A percentile compares a stretch with the other conserved stretches of the same genome.
Evolutionary conservation across 2,329 filamentous ascomycete species (phyloP).

Genomic region (Fonsecaea nubica): DNA sequence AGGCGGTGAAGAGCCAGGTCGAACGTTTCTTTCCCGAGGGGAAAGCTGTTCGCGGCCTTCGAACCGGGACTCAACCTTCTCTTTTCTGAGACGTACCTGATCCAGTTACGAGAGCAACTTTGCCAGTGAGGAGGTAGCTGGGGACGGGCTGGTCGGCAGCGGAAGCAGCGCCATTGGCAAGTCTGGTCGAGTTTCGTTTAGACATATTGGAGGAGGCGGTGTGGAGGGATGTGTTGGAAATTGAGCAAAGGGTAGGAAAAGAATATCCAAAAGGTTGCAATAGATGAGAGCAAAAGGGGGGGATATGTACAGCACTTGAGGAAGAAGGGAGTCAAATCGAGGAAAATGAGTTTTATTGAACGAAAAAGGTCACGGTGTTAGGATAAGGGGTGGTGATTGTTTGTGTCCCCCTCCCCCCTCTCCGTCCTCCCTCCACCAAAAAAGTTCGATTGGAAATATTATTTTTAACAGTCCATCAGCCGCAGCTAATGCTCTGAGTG

Average conservation of each 20-base stretch:
- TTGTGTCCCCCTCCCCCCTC: background rate
- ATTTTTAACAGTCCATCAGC: slow-evolving; percentile 26
- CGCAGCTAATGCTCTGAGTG: slow-evolving; percentile 19
- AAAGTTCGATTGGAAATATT: slow-evolving; percentile 14
- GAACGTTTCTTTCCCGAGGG: slow-evolving; percentile 4
- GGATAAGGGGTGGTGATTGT: slow-evolving; percentile 20
- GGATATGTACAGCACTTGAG: slow-evolving; percentile 16
- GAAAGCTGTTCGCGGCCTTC: background rate
- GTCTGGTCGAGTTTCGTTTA: slow-evolving; percentile 33
- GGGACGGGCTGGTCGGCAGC: slow-evolving; percentile 30
- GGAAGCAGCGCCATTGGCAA: slow-evolving; percentile 32
- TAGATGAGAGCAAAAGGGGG: background rate
- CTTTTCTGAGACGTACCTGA: slow-evolving; percentile 36
- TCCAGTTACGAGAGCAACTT: slow-evolving; percentile 47
- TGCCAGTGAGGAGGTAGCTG: slow-evolving; percentile 52
- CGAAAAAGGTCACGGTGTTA: slow-evolving; percentile 20
- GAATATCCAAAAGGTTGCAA: slow-evolving; percentile 2
- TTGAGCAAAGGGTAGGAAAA: background rate
- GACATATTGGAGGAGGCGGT: slow-evolving; percentile 26
- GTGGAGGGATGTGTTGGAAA: background rate
- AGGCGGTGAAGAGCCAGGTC: slow-evolving; percentile 23
- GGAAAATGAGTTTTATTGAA: slow-evolving; percentile 17
- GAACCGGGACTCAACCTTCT: background rate
- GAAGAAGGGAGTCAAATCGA: slow-evolving; percentile 9
- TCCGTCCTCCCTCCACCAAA: slow-evolving; percentile 5